Evolutionary conservation across 176 grass and related monocot species (phyloP).

Genomic region (Oryza officinalis): DNA sequence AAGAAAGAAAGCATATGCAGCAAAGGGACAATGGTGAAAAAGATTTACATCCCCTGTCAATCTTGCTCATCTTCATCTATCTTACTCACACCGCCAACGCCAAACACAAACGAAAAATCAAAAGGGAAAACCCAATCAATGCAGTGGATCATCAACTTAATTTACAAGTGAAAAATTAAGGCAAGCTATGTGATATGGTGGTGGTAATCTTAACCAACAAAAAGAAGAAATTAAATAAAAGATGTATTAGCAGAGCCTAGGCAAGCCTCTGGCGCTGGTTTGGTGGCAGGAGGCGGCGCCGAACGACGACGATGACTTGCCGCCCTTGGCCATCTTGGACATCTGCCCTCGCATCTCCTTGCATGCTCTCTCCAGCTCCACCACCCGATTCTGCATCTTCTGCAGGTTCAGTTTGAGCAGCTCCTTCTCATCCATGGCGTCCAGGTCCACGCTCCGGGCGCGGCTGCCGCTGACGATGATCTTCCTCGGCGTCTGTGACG

Average conservation of each 20-base stretch:
- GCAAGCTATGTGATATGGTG: slow-evolving; percentile 13
- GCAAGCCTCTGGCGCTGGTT: slow-evolving; percentile 48
- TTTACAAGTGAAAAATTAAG: slow-evolving; percentile 27
- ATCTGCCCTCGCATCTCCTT: slow-evolving; percentile 75
- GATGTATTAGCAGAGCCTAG: slow-evolving; percentile 65
- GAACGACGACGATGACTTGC: not conserved
- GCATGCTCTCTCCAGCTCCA: slow-evolving; percentile 81
- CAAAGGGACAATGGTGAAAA: not conserved
- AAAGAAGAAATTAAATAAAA: not conserved
- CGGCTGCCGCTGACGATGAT: not conserved
- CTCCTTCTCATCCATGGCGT: slow-evolving; percentile 60
- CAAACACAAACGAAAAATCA: not conserved
- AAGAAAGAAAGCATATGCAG: not conserved
- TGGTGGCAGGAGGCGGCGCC: slow-evolving; percentile 43
- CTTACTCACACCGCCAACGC: not conserved
- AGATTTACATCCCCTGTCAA: slow-evolving; percentile 23
- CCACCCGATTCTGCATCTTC: slow-evolving; percentile 76
- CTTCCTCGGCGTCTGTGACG: slow-evolving; percentile 42
- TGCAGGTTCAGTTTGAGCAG: slow-evolving; percentile 60
- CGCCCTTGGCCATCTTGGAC: slow-evolving; percentile 64
- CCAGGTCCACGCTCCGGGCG: slow-evolving; percentile 12
- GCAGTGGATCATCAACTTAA: slow-evolving; percentile 14
- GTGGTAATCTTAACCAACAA: not conserved
- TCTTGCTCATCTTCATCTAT: slow-evolving; percentile 27
- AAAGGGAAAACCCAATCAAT: not conserved